Evolutionary conservation across 345 rosid species (phyloP), one percentile per base, ranked within the genome.

Genomic region (Cardiospermum halicacabum): DNA sequence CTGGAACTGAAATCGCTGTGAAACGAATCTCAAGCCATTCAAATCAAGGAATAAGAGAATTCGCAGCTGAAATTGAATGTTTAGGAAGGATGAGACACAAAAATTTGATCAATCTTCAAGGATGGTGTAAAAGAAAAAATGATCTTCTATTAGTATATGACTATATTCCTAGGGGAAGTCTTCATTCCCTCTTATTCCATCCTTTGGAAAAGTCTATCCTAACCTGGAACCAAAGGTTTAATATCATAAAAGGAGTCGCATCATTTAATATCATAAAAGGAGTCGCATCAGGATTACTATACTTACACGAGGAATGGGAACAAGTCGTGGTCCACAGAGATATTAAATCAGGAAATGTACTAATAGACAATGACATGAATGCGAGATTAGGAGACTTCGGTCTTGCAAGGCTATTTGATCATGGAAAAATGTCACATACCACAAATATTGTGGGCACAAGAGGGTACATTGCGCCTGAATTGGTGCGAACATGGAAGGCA

Each of bases 401-500:
- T 24, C 93, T 86, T 24, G 97, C 96, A 0, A 83, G 93, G 75
- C 60, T 89, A 24, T 81, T 78, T 27, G 87, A 88, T 43, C 97
- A 82, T 13, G 93, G 86, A 1, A 72, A 70, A 42, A 54, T 65
- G 22, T 77, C 84, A 10, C 91, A 85, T 47, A 85, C 87, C 7
- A 85, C 96, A 0, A 66, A 59, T 51, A 68, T 91, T 3, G 85
- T 83, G 5, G 97, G 97, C 54, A 91, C 92, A 0, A 45, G 86
- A 7, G 96, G 96, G 56, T 91, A 89, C 55, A 77, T 91, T 19
- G 89, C 97, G 1, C 94, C 94, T 0, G 97, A 91, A 65, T 30
- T 86, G 53, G 83, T 83, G 16, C 81, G 96, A 21, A 82, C 86
- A 0, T 92, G 90, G 11, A 85, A 80, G 78, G 78, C 89, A 9